Conservation (phyloP, 176 grass and related monocot genomes). For the Chrysopogon serrulatus region DNA sequence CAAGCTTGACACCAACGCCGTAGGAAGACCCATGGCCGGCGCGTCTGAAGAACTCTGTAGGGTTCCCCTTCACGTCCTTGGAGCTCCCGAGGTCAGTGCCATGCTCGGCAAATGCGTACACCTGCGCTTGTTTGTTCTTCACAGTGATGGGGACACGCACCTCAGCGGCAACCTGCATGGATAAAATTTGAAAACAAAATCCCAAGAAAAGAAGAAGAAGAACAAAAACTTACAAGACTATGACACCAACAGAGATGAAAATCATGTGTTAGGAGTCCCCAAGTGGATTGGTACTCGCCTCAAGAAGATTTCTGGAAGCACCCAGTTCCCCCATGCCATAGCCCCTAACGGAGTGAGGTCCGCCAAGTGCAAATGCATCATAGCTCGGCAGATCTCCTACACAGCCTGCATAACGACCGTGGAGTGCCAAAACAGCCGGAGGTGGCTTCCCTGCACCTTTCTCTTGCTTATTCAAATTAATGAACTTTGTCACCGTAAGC, state of each 20-base stretch:
- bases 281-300: conserved; percentile 39
- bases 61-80: conserved; percentile 93
- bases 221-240: neutral
- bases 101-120: conserved; percentile 84
- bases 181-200: neutral
- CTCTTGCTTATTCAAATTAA: conserved; percentile 73
- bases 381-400: conserved; percentile 92
- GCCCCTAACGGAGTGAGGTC: conserved; percentile 85
- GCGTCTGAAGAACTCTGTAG: conserved; percentile 82
- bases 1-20: conserved; percentile 76
- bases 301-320: conserved; percentile 90
- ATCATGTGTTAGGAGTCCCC: neutral
- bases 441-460: conserved; percentile 67
- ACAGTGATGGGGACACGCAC: conserved; percentile 55
- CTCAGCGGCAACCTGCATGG: conserved; percentile 61
- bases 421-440: conserved; percentile 79
- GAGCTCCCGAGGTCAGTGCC: conserved; percentile 88
- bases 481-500: conserved; percentile 72
- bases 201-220: neutral
- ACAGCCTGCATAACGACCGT: conserved; percentile 91
- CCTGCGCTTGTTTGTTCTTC: conserved; percentile 47
- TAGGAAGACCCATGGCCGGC: conserved; percentile 81
- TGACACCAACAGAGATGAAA: neutral
- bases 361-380: conserved; percentile 88
- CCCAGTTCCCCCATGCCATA: conserved; percentile 86